Conservation (phyloP, 768 basidiomycete genomes). For the Kwoniella bestiolae region DNA sequence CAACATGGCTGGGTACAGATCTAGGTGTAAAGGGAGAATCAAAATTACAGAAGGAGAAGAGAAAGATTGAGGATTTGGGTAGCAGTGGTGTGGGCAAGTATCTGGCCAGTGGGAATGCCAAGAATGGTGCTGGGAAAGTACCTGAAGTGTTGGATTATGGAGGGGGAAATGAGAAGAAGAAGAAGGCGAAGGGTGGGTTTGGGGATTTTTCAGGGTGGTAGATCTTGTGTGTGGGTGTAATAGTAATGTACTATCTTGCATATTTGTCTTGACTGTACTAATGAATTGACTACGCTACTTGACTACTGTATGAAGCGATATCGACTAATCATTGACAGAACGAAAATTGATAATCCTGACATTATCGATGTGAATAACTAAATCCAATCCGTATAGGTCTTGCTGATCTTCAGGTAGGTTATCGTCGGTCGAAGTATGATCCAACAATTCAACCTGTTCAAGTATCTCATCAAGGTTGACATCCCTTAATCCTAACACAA, state of each 20-base stretch:
- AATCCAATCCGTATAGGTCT: neutral
- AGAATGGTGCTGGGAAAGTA: constrained; percentile 14
- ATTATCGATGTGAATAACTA: too few relatives aligned
- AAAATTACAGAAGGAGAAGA: constrained; percentile 39
- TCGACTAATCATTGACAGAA: too few relatives aligned
- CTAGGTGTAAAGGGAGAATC: constrained; percentile 49
- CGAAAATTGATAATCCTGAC: too few relatives aligned
- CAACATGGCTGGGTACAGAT: constrained; percentile 58
- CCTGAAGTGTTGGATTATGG: constrained; percentile 57
- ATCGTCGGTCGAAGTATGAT: neutral
- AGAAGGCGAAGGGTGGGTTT: constrained; percentile 83
- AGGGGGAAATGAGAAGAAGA: constrained; percentile 62
- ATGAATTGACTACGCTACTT: too few relatives aligned
- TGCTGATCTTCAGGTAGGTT: neutral
- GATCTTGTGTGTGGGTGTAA: too few relatives aligned
- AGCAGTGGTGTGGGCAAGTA: constrained; percentile 49
- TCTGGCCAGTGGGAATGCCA: constrained; percentile 17
- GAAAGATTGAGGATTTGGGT: constrained; percentile 31
- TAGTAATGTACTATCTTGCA: neutral
- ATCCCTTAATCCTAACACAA: neutral
- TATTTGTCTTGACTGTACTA: too few relatives aligned
- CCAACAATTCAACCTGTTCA: neutral
- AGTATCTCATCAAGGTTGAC: neutral
- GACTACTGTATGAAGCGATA: neutral
- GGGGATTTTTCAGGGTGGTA: constrained; percentile 64